Evolutionary conservation across 805 yeast species (phyloP), one percentile per base, ranked within the genome.

Genomic region (Lipomyces yamanashiensis): DNA sequence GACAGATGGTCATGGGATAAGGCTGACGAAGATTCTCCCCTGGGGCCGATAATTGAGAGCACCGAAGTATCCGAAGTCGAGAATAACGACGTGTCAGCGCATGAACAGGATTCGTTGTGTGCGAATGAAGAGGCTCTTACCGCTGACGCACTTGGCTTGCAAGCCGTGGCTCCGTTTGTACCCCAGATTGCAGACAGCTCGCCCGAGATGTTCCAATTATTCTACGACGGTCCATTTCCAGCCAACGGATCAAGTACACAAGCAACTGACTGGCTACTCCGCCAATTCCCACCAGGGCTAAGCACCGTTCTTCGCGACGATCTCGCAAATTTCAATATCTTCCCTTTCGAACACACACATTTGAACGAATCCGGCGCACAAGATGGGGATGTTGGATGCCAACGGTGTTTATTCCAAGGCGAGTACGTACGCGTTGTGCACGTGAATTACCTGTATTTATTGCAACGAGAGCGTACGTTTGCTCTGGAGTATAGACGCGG

Each of bases 211-310:
- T 49, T 8, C 34, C 21, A 10, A 12, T 15, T 15, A 7, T 53
- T 12, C 23, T 53, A 23, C n/a, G 40, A 37, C 15, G 33, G 54
- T 2, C 54, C 54, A 15, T 51, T 51, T 37, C 44, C 54, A 5
- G 34, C 54, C 19, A 51, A 51, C 28, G 54, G 54, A 7, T 44
- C 21, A 36, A 17, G 8, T 2, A 13, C 39, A 12, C 57, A 53
- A 53, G 39, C 21, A 21, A 53, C 41, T 15, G 39, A n/a, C 17
- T 53, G 48, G 57, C 48, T 53, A 9, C 15, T 40, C 40, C n/a
- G 9, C 23, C 47, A 53, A 40, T 40, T 53, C 21, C 57, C 57
- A n/a, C 57, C 57, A 7, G 49, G 39, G 5, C 17, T 53, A 19
- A n/a, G 8, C 8, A 28, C n/a, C 7, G 7, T 36, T 7, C 12